These are phyloP conservation scores for Wickerhamomyces pijperi DNA, from an alignment of 805 yeast genomes.

Conservation along the genomic window DNA sequence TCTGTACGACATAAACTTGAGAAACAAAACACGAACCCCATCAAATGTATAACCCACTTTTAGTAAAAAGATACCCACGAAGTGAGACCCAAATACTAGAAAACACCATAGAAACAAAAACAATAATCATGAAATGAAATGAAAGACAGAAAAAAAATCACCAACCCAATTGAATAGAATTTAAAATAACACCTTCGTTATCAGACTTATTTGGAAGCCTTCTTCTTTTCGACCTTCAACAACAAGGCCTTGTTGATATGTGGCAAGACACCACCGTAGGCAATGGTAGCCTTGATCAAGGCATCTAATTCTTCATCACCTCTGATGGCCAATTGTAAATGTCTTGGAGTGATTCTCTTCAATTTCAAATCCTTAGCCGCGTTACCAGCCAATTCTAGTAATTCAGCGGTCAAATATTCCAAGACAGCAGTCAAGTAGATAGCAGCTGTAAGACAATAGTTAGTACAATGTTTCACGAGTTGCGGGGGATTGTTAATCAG, in stretches of 20 bases:
- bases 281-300: constrained; percentile 88
- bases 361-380: constrained; percentile 94
- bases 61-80: neutral
- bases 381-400: constrained; percentile 94
- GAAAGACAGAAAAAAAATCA: neutral
- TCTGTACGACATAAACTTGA: neutral
- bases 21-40: no score
- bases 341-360: constrained; percentile 96
- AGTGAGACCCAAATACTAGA: neutral
- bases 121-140: no score
- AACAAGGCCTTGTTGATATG: constrained; percentile 20
- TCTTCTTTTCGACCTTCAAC: constrained; percentile 19
- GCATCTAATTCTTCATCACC: constrained; percentile 97
- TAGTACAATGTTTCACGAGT: constrained; percentile 3
- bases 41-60: neutral
- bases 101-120: neutral
- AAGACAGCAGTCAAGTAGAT: constrained; percentile 92
- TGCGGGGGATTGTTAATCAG: no score
- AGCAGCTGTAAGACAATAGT: constrained; percentile 40
- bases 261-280: constrained; percentile 97
- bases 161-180: neutral
- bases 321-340: constrained; percentile 91
- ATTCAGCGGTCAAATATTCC: constrained; percentile 95
- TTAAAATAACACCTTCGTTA: neutral
- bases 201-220: constrained; percentile 2